Evolutionary conservation across 805 yeast genomes (phyloP).

Genomic region (Lachancea sp.): DNA sequence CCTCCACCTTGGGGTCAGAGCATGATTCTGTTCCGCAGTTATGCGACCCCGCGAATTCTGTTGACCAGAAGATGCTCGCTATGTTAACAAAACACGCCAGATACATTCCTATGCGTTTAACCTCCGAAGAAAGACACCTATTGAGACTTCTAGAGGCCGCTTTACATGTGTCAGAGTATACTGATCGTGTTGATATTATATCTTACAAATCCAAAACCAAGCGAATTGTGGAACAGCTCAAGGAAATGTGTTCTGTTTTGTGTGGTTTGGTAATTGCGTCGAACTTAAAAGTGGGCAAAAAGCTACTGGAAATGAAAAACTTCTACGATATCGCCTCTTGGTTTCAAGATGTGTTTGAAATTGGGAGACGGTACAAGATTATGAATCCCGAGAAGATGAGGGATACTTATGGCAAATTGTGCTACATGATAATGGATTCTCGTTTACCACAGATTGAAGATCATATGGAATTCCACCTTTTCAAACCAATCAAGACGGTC

Average conservation of each 20-base stretch:
- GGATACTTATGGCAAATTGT: constrained; percentile 69
- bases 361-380: constrained; percentile 74
- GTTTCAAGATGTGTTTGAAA: constrained; percentile 66
- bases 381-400: constrained; percentile 82
- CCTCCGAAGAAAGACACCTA: constrained; percentile 61
- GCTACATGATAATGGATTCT: constrained; percentile 84
- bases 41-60: constrained; percentile 12
- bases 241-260: constrained; percentile 70
- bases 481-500: constrained; percentile 65
- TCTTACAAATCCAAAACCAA: constrained; percentile 61
- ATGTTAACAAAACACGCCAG: constrained; percentile 41
- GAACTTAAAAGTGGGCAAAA: constrained; percentile 62
- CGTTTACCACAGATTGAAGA: constrained; percentile 61
- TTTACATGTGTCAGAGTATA: constrained; percentile 69
- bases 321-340: constrained; percentile 65
- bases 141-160: constrained; percentile 68
- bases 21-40: constrained; percentile 20
- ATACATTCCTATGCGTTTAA: constrained; percentile 64
- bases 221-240: constrained; percentile 63
- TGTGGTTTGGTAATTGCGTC: constrained; percentile 77
- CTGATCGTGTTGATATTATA: constrained; percentile 68
- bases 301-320: constrained; percentile 56
- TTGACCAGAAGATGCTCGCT: constrained; percentile 31
- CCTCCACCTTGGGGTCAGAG: constrained; percentile 11
- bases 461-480: constrained; percentile 69